phyloP scores from a whole-genome alignment of 2,329 filamentous ascomycete genomes.

The Fusarium nurragi region DNA sequence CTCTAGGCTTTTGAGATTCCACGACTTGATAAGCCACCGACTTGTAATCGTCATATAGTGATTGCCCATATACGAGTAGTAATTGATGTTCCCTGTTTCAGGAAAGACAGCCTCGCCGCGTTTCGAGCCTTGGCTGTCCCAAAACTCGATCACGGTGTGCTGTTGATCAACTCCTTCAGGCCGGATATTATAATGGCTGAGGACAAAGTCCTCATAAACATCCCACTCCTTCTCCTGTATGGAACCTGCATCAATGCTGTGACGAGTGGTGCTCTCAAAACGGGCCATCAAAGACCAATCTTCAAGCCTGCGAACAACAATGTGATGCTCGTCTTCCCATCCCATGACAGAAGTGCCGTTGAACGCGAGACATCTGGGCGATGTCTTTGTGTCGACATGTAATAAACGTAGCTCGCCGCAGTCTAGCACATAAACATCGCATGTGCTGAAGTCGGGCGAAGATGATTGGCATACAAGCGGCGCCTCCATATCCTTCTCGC shows the following conservation, averaged over 20 bases:
- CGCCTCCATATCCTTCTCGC: neutral
- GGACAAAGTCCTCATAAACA: neutral
- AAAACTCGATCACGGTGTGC: constrained; percentile 8
- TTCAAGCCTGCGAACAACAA: constrained; percentile 1
- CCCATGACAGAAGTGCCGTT: neutral
- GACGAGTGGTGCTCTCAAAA: neutral
- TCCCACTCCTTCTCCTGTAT: neutral
- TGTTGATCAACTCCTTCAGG: neutral
- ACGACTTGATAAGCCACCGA: neutral
- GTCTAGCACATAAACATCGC: neutral
- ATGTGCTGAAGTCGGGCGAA: neutral
- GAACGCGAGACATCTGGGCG: neutral
- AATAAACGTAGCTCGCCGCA: neutral
- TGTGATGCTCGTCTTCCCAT: neutral
- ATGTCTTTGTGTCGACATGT: neutral
- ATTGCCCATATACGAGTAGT: neutral
- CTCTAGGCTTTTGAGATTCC: constrained; percentile 6
- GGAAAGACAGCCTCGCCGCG: neutral
- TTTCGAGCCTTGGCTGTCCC: constrained; percentile 7
- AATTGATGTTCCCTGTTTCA: neutral
- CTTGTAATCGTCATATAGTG: neutral
- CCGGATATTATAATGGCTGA: neutral
- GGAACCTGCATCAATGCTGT: neutral
- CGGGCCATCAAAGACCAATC: constrained; percentile 7
- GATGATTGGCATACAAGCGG: constrained; percentile 1